phyloP scores from a whole-genome alignment of 352 stramenopile genomes.

The Globisporangium apiculatum region DNA sequence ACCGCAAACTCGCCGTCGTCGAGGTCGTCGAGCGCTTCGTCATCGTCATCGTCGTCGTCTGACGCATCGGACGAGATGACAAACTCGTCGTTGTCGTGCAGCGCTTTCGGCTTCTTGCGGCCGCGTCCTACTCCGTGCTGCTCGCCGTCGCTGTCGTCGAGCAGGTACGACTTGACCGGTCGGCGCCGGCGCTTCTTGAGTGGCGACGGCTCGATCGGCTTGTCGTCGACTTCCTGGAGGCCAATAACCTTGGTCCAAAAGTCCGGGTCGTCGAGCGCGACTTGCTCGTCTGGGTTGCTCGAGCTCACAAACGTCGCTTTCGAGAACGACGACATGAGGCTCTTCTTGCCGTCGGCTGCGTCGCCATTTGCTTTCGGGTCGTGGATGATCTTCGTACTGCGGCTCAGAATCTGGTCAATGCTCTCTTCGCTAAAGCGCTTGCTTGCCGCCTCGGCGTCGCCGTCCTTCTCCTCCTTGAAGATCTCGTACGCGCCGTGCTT shows the following conservation, averaged over 20 bases:
- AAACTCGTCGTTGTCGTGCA: conserved; percentile 57
- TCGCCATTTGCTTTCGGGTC: conserved; percentile 53
- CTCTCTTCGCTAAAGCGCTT: conserved; percentile 97
- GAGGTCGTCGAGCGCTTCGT: conserved; percentile 44
- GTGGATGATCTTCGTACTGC: conserved; percentile 84
- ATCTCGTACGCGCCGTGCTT: conserved; percentile 94
- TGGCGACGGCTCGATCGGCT: conserved; percentile 56
- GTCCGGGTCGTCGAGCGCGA: conserved; percentile 91
- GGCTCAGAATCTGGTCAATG: conserved; percentile 97
- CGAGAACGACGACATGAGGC: conserved; percentile 86
- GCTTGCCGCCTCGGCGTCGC: conserved; percentile 86
- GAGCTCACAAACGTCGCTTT: conserved; percentile 92
- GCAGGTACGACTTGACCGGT: conserved; percentile 69
- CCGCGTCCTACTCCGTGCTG: conserved; percentile 6
- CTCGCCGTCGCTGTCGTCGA: conserved; percentile 58
- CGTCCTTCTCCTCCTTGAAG: conserved; percentile 90
- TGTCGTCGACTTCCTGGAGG: conserved; percentile 62
- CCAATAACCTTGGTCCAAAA: conserved; percentile 94
- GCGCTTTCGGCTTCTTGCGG: conserved; percentile 18
- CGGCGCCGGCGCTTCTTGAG: conserved; percentile 63
- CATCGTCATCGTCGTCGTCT: conserved; percentile 42
- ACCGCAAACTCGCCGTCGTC: conserved; percentile 35
- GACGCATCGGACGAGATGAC: conserved; percentile 57
- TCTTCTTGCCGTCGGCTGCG: conserved; percentile 50
- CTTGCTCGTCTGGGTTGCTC: conserved; percentile 73